phyloP scores from a whole-genome alignment of 1,284 basidiomycete genomes.

The Trichosporon faecale region DNA sequence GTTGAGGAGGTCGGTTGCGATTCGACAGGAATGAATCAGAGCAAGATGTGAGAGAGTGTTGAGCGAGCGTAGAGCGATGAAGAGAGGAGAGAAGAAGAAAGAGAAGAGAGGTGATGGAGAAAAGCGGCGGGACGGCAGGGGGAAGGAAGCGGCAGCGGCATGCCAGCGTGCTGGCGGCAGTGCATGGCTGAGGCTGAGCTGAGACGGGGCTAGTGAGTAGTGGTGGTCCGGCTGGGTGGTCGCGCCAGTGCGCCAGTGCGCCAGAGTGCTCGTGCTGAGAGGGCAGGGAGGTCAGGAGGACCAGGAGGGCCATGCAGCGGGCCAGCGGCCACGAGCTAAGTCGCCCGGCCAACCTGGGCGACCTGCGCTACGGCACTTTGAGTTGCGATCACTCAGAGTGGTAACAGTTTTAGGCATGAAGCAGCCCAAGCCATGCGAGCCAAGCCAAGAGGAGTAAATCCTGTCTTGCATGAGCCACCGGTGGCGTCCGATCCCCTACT shows the following conservation, averaged over 20 bases:
- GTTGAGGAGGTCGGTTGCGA: neutral
- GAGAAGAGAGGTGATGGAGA: neutral
- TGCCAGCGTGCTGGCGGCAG: neutral
- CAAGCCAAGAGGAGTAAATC: conserved; percentile 10
- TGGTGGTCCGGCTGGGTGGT: neutral
- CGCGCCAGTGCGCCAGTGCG: conserved; percentile 1
- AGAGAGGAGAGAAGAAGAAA: conserved; percentile 9
- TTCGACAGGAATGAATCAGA: conserved; percentile 8
- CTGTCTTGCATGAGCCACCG: conserved; percentile 7
- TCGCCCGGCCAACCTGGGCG: neutral
- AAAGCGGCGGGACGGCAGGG: neutral
- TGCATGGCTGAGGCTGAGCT: neutral
- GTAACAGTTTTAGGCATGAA: neutral
- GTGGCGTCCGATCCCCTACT: conserved; percentile 7
- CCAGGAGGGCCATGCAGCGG: neutral
- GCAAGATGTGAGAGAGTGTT: conserved; percentile 8
- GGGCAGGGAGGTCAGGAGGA: neutral
- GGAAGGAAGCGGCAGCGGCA: neutral
- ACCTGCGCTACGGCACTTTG: neutral
- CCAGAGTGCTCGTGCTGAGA: neutral
- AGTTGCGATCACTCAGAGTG: conserved; percentile 6
- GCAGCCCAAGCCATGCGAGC: conserved; percentile 3
- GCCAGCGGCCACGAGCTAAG: neutral
- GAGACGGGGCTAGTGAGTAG: neutral
- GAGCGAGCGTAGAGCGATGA: conserved; percentile 5